A percentile compares a stretch with the other conserved stretches of the same genome.
phyloP scores from a whole-genome alignment of 306 rosid genomes.

The Medicago ruthenica region DNA sequence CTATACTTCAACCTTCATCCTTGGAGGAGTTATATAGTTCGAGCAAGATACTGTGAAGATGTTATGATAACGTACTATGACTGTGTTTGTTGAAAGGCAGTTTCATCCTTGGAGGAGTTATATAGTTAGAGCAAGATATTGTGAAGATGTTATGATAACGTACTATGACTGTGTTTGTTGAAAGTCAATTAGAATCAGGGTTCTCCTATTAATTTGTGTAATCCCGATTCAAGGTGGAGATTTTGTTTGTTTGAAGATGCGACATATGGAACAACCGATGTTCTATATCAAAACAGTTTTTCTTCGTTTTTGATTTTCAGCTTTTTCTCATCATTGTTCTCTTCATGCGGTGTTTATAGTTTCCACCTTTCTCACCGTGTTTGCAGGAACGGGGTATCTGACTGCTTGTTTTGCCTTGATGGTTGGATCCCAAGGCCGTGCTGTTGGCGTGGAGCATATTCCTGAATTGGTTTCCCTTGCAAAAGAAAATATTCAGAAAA shows the following conservation, averaged over 20 bases:
- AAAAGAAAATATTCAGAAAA: slow-evolving; percentile 71
- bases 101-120: not conserved
- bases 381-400: slow-evolving; percentile 90
- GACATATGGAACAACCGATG: not conserved
- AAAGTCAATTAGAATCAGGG: slow-evolving; percentile 3
- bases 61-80: not conserved
- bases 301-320: not conserved
- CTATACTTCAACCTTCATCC: not conserved
- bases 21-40: not conserved
- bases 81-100: not conserved
- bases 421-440: slow-evolving; percentile 91
- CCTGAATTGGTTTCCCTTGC: slow-evolving; percentile 87
- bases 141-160: slow-evolving; percentile 23
- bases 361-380: not conserved
- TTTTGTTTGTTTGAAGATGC: slow-evolving; percentile 28
- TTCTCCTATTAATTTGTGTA: not conserved
- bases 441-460: slow-evolving; percentile 94
- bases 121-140: slow-evolving; percentile 24
- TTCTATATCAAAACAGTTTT: slow-evolving; percentile 1
- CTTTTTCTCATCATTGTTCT: not conserved
- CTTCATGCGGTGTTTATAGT: slow-evolving; percentile 2
- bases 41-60: slow-evolving; percentile 33
- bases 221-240: slow-evolving; percentile 1
- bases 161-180: not conserved
- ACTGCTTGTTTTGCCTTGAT: slow-evolving; percentile 94